Conservation (phyloP, 2,329 filamentous ascomycete species). For the Aspergillus neotritici region DNA sequence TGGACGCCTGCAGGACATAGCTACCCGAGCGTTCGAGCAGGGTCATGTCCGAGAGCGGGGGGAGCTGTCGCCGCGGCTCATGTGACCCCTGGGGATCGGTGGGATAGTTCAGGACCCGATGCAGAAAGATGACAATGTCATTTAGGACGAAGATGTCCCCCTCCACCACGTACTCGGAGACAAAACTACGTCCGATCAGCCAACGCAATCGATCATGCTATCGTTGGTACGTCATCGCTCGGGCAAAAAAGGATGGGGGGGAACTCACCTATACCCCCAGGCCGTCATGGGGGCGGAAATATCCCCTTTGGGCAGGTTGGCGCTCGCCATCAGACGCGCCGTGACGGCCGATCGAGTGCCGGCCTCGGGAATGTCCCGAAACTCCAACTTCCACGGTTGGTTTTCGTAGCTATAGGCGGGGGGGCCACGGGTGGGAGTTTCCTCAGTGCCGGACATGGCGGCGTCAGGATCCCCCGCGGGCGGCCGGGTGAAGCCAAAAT, state of each 20-base stretch:
- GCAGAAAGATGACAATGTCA: conserved; percentile 53
- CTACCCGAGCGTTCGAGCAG: conserved; percentile 53
- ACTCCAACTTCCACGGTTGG: conserved; percentile 43
- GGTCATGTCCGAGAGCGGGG: conserved; percentile 42
- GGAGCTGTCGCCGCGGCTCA: conserved; percentile 35
- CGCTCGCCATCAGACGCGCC: conserved; percentile 48
- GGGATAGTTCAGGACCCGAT: conserved; percentile 49
- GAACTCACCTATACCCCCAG: conserved; percentile 49
- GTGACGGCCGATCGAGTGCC: conserved; percentile 51
- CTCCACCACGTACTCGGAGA: conserved; percentile 52
- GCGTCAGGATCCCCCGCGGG: conserved; percentile 29
- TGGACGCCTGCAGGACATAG: conserved; percentile 54
- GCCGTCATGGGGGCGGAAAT: conserved; percentile 47
- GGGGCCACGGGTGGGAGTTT: conserved; percentile 6
- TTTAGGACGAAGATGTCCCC: conserved; percentile 55
- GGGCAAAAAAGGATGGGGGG: conserved; percentile 4
- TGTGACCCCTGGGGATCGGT: conserved; percentile 27
- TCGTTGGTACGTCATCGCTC: not conserved
- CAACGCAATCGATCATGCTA: conserved; percentile 6
- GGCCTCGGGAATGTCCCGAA: conserved; percentile 46
- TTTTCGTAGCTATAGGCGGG: conserved; percentile 30
- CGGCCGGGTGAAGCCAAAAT: conserved; percentile 25
- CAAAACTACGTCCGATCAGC: conserved; percentile 40
- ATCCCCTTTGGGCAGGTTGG: conserved; percentile 46
- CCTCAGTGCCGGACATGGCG: conserved; percentile 25